Conservation (phyloP, 345 rosid species). For the Durio zibethinus region DNA sequence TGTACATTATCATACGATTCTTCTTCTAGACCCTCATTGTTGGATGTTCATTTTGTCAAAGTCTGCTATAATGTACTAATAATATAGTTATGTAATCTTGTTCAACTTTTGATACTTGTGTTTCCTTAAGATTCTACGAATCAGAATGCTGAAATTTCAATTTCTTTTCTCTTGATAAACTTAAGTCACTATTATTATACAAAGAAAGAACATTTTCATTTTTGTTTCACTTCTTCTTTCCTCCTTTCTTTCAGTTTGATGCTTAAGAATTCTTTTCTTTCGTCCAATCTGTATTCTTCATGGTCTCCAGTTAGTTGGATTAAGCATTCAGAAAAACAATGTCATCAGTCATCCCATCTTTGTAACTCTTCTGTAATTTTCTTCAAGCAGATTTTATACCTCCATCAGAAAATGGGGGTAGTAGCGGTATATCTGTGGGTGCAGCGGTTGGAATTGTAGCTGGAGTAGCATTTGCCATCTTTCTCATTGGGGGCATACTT, state of each 20-base stretch:
- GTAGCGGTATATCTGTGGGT: not conserved
- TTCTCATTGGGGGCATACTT: slow-evolving; percentile 24
- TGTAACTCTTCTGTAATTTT: not conserved
- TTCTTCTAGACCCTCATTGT: not conserved
- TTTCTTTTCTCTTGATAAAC: not conserved
- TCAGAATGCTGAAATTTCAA: not conserved
- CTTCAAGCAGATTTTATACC: slow-evolving; percentile 18
- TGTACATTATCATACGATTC: not conserved
- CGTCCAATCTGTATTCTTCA: not conserved
- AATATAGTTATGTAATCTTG: not conserved
- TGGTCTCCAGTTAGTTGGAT: not conserved
- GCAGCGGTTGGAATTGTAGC: slow-evolving; percentile 18
- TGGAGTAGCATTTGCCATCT: slow-evolving; percentile 10
- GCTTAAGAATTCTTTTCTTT: too few species aligned
- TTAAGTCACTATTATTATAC: not conserved
- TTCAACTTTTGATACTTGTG: not conserved
- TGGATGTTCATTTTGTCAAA: not conserved
- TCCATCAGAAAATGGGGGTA: slow-evolving; percentile 10
- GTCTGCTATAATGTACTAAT: not conserved
- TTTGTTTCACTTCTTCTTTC: not conserved
- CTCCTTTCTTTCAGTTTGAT: too few species aligned
- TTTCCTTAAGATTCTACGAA: not conserved
- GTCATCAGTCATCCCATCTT: not conserved
- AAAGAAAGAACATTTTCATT: not conserved
- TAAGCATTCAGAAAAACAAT: not conserved